Evolutionary conservation across 176 grass and related monocot species (phyloP), one percentile per base, ranked within the genome.

Genomic region (Triticum monococcum): DNA sequence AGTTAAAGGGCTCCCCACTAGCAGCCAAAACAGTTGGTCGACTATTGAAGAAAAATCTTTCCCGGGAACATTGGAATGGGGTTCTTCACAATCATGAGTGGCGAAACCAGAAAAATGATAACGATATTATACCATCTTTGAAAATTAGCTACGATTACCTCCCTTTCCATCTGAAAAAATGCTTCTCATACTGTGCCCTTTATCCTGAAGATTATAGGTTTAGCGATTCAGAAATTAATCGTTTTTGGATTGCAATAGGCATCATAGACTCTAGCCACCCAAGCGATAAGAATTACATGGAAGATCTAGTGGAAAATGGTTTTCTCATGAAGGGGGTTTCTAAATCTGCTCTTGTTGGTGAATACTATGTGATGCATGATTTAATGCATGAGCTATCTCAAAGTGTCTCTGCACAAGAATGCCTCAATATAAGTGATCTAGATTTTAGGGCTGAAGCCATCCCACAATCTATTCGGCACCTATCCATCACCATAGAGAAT

Each of bases 301-400:
- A 63, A 5, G 9, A 11, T 5, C 60, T 63, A 12, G 60, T 25
- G 60, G 60, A 63, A 11, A 63, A 63, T 63, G 60, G 60, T 25
- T 63, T 63, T 63, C 60, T 63, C 23, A 63, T 63, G 9, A 63
- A 62, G 60, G 1, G 1, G 7, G 22, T 24, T 24, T 41, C 2
- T 0, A 0, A 12, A 3, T 0, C 2, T 2, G 0, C 2, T 10
- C 38, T 0, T 45, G 1, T 24, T 62, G 3, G 0, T 8, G 40
- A 43, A 11, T 43, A 43, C 40, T 62, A 25, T 62, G n/a, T 63
- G 25, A 5, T 63, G 60, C 59, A 61, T 24, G 59, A 61, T 61
- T 23, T 61, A 61, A 61, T 61, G 59, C 60, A 63, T 63, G 9
- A 24, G 17, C 60, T 63, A 12, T 63, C 2, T 63, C 8, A 0